Conservation (phyloP, 768 basidiomycete genomes). For the Termitomyces sp. region DNA sequence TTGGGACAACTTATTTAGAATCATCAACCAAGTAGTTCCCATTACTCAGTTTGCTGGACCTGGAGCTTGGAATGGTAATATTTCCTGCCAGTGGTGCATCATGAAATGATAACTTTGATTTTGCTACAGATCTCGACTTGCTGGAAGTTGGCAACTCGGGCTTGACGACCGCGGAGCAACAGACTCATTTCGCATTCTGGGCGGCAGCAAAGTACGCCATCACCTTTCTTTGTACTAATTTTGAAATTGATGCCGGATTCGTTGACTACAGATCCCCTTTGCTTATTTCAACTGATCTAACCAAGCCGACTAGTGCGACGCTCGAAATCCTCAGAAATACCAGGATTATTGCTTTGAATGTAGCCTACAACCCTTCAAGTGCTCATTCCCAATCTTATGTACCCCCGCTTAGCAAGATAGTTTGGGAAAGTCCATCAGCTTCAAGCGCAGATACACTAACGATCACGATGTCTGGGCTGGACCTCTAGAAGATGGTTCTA, state of each 20-base stretch:
- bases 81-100: constrained; percentile 2
- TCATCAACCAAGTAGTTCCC: constrained; percentile 48
- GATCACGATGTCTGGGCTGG: constrained; percentile 47
- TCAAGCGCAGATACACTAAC: constrained; percentile 43
- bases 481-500: constrained; percentile 42
- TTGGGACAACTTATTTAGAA: constrained; percentile 43
- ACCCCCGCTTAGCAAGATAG: constrained; percentile 35
- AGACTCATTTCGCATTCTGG: constrained; percentile 49
- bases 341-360: constrained; percentile 39
- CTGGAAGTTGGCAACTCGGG: constrained; percentile 47
- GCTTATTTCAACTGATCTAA: constrained; percentile 39
- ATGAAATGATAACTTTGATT: background rate
- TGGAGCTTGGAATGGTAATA: constrained; percentile 36
- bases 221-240: background rate
- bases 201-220: constrained; percentile 38
- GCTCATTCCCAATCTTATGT: background rate
- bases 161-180: constrained; percentile 35
- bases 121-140: constrained; percentile 41
- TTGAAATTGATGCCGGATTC: background rate
- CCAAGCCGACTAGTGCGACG: constrained; percentile 25
- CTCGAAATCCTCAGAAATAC: constrained; percentile 35
- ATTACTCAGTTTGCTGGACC: constrained; percentile 42
- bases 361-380: constrained; percentile 5
- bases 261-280: constrained; percentile 29
- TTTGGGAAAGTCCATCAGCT: constrained; percentile 37